These are phyloP conservation scores for Mortierella sp. DNA, from an alignment of 371 early-diverging fungal genomes.

Conservation along the genomic window DNA sequence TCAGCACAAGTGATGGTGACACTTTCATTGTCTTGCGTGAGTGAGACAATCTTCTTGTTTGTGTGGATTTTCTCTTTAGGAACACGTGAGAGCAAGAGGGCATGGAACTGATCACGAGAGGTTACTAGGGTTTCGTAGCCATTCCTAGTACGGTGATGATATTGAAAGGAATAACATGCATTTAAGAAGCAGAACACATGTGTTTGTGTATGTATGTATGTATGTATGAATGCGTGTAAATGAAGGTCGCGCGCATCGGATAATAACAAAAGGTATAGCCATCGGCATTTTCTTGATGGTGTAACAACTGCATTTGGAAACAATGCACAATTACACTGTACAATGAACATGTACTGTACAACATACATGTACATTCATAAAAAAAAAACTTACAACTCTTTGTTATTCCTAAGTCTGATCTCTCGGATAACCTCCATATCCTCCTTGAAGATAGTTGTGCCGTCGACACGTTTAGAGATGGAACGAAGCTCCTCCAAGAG, in stretches of 20 bases:
- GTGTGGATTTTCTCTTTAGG: conserved; percentile 21
- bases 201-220: too few species aligned
- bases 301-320: too few species aligned
- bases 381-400: conserved; percentile 14
- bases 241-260: too few species aligned
- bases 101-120: conserved; percentile 27
- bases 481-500: conserved; percentile 17
- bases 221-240: too few species aligned
- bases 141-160: conserved; percentile 10
- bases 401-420: conserved; percentile 30
- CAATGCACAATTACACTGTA: background rate
- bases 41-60: conserved; percentile 17
- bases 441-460: conserved; percentile 29
- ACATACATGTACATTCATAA: background rate
- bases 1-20: conserved; percentile 34
- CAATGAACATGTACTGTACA: background rate
- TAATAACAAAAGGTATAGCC: too few species aligned
- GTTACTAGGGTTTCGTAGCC: conserved; percentile 37
- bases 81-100: conserved; percentile 29
- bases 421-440: conserved; percentile 39
- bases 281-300: too few species aligned
- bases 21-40: conserved; percentile 20
- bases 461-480: conserved; percentile 23
- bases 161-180: too few species aligned
- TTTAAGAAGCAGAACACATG: too few species aligned